Base-by-base conservation (phyloP, 202 grass and related monocot species). In the Tripidium arundinaceum region DNA sequence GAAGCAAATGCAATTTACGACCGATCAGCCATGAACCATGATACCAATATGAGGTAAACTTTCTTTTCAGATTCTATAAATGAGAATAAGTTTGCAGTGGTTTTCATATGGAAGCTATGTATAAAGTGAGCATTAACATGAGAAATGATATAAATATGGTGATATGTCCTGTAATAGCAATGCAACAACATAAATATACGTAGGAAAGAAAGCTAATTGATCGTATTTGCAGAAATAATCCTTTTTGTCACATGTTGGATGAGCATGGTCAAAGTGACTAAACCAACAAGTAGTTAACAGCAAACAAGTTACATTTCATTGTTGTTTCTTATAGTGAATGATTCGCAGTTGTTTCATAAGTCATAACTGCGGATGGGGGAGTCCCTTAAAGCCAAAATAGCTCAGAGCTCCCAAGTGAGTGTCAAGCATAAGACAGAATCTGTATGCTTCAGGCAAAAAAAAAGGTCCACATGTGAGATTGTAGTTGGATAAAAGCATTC, bases 61-160 rank as follows among this genome's bases (percentile, higher is more conserved):
- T 67, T n/a, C n/a, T n/a, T 83, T 75, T 66, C 34, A 57, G 13
- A 58, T 45, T 61, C 26, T 81, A 61, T 11, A 59, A 16, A 68
- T 34, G 28, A 26, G 40, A 46, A 31, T 49, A 49, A 33, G 27
- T 47, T 26, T n/a, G n/a, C n/a, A n/a, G n/a, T n/a, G n/a, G n/a
- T n/a, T n/a, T n/a, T n/a, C n/a, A n/a, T n/a, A n/a, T n/a, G n/a
- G n/a, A n/a, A n/a, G n/a, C n/a, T n/a, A n/a, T n/a, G n/a, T n/a
- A n/a, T n/a, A n/a, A n/a, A n/a, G n/a, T n/a, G n/a, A n/a, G n/a
- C n/a, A n/a, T n/a, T n/a, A n/a, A n/a, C n/a, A n/a, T n/a, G n/a
- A n/a, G n/a, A n/a, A n/a, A n/a, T n/a, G n/a, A n/a, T n/a, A 70
- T 0, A 63, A 22, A 52, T 41, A 54, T 4, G 1, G 12, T 18